Evolutionary conservation across 495 filamentous ascomycete species (phyloP).

Genomic region (Daldinia caldariorum): DNA sequence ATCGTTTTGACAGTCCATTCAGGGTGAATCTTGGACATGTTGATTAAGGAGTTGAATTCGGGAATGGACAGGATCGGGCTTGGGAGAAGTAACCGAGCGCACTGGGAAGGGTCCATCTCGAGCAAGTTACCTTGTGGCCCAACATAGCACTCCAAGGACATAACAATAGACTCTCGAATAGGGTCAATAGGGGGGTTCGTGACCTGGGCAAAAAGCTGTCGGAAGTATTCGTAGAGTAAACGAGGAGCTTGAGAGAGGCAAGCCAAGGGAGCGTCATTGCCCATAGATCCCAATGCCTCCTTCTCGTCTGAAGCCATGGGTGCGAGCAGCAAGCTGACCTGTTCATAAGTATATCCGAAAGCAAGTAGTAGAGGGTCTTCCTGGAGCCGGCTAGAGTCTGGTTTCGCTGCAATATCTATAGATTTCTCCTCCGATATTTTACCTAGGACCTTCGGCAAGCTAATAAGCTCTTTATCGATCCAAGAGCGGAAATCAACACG

Average conservation of each 20-base stretch:
- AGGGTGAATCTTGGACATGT: slow-evolving; percentile 76
- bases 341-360: slow-evolving; percentile 97
- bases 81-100: slow-evolving; percentile 83
- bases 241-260: slow-evolving; percentile 91
- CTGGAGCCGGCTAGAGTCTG: slow-evolving; percentile 80
- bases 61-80: slow-evolving; percentile 92
- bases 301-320: slow-evolving; percentile 99
- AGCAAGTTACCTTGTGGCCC: slow-evolving; percentile 97
- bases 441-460: slow-evolving; percentile 73
- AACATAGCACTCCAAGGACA: slow-evolving; percentile 98
- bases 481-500: slow-evolving; percentile 88
- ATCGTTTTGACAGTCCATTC: slow-evolving; percentile 94
- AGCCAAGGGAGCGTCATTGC: slow-evolving; percentile 95
- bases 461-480: slow-evolving; percentile 88
- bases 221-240: slow-evolving; percentile 97
- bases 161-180: slow-evolving; percentile 97
- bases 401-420: slow-evolving; percentile 69
- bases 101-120: slow-evolving; percentile 92
- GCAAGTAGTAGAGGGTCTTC: slow-evolving; percentile 86
- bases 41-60: slow-evolving; percentile 90
- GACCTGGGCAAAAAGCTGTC: slow-evolving; percentile 98
- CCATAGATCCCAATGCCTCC: slow-evolving; percentile 99
- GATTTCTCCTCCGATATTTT: slow-evolving; percentile 43
- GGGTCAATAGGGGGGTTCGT: slow-evolving; percentile 99
- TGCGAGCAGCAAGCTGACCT: slow-evolving; percentile 91